Conservation (phyloP, 176 grass and related monocot genomes). For the Alloteropsis semialata region DNA sequence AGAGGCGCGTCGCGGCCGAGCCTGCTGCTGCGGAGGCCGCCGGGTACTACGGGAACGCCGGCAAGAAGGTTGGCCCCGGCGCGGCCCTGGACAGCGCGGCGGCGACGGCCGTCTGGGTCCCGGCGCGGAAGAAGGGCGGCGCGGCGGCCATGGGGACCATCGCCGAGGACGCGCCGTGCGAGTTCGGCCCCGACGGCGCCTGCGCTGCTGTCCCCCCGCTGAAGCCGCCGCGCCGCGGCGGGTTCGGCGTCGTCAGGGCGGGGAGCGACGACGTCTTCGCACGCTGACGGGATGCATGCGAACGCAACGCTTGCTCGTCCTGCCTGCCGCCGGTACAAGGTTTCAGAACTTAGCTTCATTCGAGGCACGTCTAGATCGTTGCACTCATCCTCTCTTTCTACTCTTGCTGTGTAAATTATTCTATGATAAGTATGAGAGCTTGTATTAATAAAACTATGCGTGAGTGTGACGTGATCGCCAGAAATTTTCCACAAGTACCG, state of each 20-base stretch:
- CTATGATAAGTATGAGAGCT: neutral
- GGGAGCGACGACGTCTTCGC: neutral
- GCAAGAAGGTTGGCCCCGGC: neutral
- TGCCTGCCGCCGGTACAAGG: no score
- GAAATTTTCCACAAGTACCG: neutral
- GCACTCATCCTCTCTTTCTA: neutral
- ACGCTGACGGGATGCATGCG: neutral
- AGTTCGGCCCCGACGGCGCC: slow-evolving; percentile 27
- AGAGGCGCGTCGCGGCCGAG: slow-evolving; percentile 27
- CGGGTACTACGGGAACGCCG: neutral
- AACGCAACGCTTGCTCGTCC: neutral
- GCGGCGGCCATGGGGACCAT: slow-evolving; percentile 37
- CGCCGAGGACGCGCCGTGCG: slow-evolving; percentile 47
- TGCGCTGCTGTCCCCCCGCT: neutral
- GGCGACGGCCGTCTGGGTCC: neutral
- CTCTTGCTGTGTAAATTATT: neutral
- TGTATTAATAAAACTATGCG: neutral
- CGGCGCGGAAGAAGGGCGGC: neutral
- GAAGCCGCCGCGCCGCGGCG: neutral
- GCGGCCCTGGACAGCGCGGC: neutral
- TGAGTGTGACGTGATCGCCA: neutral
- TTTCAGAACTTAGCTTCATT: neutral
- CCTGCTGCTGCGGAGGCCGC: neutral
- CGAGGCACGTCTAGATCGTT: neutral
- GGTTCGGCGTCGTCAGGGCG: neutral